These are phyloP conservation scores for Lasiodiplodia citricola DNA, from an alignment of 2,329 filamentous ascomycete species.

Conservation along the genomic window DNA sequence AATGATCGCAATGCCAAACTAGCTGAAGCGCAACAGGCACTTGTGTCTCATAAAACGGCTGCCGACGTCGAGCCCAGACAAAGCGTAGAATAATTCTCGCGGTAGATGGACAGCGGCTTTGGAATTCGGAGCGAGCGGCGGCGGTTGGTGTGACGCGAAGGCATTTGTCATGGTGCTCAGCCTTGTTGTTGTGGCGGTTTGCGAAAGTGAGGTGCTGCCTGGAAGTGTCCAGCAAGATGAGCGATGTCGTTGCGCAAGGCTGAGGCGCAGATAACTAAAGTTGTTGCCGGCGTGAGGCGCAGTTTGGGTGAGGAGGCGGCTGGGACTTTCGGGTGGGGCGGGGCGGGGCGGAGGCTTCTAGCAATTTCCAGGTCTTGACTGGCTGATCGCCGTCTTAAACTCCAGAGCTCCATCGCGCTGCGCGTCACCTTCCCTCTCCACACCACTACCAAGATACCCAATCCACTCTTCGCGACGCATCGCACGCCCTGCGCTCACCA, in stretches of 20 bases:
- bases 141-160: neutral
- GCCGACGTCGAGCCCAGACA: too few relatives aligned
- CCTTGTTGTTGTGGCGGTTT: neutral
- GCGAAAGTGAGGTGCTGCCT: neutral
- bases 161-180: neutral
- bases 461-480: neutral
- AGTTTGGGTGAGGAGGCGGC: neutral
- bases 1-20: too few relatives aligned
- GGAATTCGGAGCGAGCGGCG: neutral
- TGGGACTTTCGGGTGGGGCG: neutral
- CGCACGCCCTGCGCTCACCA: constrained; percentile 39
- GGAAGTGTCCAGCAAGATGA: neutral
- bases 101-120: neutral
- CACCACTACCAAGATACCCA: neutral
- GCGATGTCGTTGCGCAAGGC: neutral
- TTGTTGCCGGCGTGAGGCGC: neutral
- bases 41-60: too few relatives aligned
- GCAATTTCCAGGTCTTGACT: constrained; percentile 16
- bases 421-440: constrained; percentile 6
- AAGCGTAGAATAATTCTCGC: too few relatives aligned
- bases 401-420: constrained; percentile 12
- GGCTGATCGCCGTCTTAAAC: constrained; percentile 24
- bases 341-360: constrained; percentile 12
- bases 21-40: too few relatives aligned
- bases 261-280: neutral